phyloP scores from a whole-genome alignment of 345 rosid species.

The Melaleuca quinquenervia region DNA sequence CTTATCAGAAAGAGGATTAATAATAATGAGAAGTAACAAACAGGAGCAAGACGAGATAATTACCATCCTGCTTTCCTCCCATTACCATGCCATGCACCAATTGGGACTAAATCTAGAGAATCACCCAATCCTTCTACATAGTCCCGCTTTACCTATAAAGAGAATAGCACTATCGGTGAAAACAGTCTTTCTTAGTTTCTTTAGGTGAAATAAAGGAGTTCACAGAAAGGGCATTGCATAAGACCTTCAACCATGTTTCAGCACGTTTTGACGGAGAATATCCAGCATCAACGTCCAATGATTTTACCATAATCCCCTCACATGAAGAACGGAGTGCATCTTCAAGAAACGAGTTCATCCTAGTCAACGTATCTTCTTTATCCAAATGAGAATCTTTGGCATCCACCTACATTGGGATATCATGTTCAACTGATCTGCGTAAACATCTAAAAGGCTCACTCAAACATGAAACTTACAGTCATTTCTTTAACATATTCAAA shows the following conservation, averaged over 20 bases:
- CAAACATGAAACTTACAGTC: conserved; percentile 29
- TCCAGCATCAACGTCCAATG: conserved; percentile 57
- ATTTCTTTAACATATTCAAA: conserved; percentile 62
- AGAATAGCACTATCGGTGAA: neutral
- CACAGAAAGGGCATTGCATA: neutral
- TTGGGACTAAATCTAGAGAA: conserved; percentile 86
- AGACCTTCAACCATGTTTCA: conserved; percentile 87
- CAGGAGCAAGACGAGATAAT: neutral
- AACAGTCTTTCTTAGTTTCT: neutral
- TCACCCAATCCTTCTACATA: conserved; percentile 73
- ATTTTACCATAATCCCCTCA: conserved; percentile 84
- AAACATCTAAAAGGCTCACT: neutral
- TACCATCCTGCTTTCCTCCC: conserved; percentile 98
- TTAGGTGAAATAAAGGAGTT: neutral
- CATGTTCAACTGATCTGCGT: neutral
- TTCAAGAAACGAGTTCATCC: conserved; percentile 53
- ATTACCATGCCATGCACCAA: conserved; percentile 94
- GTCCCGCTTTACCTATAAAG: conserved; percentile 75
- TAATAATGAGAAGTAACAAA: neutral
- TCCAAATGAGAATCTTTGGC: conserved; percentile 39
- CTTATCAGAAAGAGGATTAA: neutral
- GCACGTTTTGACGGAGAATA: conserved; percentile 77
- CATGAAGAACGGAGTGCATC: conserved; percentile 61
- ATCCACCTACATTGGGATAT: conserved; percentile 36
- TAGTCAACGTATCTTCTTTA: conserved; percentile 26